These are phyloP conservation scores for Clitopilus hobsonii DNA, from an alignment of 768 basidiomycete species.

Conservation along the genomic window DNA sequence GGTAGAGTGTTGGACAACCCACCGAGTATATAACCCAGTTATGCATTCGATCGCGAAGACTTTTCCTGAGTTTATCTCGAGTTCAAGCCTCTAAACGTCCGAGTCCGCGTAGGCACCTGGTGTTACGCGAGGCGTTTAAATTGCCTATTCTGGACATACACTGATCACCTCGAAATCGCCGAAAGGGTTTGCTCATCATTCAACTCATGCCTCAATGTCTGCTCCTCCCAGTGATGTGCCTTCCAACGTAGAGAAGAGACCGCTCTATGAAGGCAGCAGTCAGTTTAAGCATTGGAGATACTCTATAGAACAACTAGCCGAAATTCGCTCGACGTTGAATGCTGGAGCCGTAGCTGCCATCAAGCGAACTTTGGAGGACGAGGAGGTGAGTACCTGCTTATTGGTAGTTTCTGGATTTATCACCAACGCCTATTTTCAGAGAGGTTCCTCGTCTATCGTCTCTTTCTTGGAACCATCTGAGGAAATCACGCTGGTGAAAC, in stretches of 20 bases:
- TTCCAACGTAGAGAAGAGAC: slow-evolving; percentile 19
- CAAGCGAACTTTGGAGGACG: slow-evolving; percentile 68
- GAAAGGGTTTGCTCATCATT: background rate
- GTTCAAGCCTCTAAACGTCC: too few species aligned
- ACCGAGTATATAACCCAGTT: background rate
- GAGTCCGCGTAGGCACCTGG: too few species aligned
- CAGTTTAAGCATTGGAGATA: slow-evolving; percentile 90
- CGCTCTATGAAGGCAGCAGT: slow-evolving; percentile 74
- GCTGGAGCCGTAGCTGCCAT: slow-evolving; percentile 73
- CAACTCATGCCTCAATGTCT: background rate
- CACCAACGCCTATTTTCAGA: slow-evolving; percentile 34
- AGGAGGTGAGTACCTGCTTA: slow-evolving; percentile 51
- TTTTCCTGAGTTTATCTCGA: too few species aligned
- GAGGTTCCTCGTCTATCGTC: slow-evolving; percentile 67
- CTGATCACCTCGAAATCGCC: background rate
- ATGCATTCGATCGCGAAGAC: too few species aligned
- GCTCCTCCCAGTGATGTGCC: background rate
- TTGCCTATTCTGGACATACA: background rate
- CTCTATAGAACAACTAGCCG: slow-evolving; percentile 59
- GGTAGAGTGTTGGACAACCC: background rate
- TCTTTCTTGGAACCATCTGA: slow-evolving; percentile 78
- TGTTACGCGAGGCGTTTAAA: background rate
- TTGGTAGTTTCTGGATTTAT: slow-evolving; percentile 11
- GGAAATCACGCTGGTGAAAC: slow-evolving; percentile 83
- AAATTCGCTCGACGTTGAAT: slow-evolving; percentile 67